Conservation (phyloP, 108 stramenopile genomes). For the Pseudonitzschia pungens region DNA sequence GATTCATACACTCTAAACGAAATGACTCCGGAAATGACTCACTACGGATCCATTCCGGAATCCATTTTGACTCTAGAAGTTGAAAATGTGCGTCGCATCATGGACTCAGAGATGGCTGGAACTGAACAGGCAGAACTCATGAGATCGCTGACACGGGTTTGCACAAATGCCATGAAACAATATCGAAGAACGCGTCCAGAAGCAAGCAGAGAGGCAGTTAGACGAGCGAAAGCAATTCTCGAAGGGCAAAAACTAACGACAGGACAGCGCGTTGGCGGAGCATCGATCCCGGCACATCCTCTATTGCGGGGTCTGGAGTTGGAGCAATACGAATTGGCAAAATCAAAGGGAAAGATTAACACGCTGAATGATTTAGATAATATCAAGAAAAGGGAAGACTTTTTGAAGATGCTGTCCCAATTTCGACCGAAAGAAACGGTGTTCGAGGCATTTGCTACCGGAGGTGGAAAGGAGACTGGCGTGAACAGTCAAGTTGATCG, state of each 20-base stretch:
- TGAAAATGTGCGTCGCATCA: slow-evolving; percentile 86
- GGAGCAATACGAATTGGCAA: slow-evolving; percentile 45
- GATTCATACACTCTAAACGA: slow-evolving; percentile 78
- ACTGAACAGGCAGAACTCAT: slow-evolving; percentile 68
- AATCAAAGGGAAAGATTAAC: slow-evolving; percentile 36
- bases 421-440: slow-evolving; percentile 97
- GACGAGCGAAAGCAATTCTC: slow-evolving; percentile 81
- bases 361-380: slow-evolving; percentile 40
- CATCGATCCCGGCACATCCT: slow-evolving; percentile 74
- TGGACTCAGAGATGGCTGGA: slow-evolving; percentile 78
- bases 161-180: slow-evolving; percentile 92
- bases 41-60: slow-evolving; percentile 94
- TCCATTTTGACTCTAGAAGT: slow-evolving; percentile 87
- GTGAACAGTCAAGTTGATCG: slow-evolving; percentile 80
- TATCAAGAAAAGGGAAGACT: slow-evolving; percentile 70
- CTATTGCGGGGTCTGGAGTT: slow-evolving; percentile 62
- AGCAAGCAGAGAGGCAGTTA: slow-evolving; percentile 80
- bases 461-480: slow-evolving; percentile 72
- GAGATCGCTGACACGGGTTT: slow-evolving; percentile 59
- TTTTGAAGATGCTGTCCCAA: slow-evolving; percentile 78
- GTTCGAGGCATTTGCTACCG: slow-evolving; percentile 93
- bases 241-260: slow-evolving; percentile 73
- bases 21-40: slow-evolving; percentile 96
- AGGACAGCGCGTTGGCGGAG: slow-evolving; percentile 61
- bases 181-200: slow-evolving; percentile 92